Evolutionary conservation across 345 rosid species (phyloP), one percentile per base, ranked within the genome.

Genomic region (Durio zibethinus): DNA sequence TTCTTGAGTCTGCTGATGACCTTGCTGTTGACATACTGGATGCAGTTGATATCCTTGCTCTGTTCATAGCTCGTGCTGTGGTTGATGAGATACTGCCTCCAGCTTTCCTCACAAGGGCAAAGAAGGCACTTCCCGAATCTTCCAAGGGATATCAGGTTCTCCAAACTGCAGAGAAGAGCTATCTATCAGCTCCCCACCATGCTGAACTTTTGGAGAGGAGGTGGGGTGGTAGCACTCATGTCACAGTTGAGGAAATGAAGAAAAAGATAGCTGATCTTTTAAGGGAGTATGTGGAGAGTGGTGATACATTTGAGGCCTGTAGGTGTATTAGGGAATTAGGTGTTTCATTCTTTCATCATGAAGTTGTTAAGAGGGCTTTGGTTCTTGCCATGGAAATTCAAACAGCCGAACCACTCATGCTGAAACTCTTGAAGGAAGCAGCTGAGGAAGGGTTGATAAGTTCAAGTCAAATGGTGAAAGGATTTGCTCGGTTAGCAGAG

Each of bases 121-220:
- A 88, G 87, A 94, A 90, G 79, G 86, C 88, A 12, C 87, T 97
- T 63, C 90, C 88, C 20, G 97, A 89, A 82, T 80, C 93, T 56
- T 91, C 97, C 0, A 91, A 90, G 85, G 97, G 98, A 38, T 91
- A 84, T 74, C 93, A 92, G 82, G 95, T 90, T 62, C 86, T 94
- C 60, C 89, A 89, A 63, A 94, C 94, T 69, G 96, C 97, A 18
- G 97, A 90, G 76, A 97, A 92, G 90, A 92, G 93, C 84, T 88
- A 97, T 77, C 98, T 97, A 71, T 93, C 97, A n/a, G 99, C 99
- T 38, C 98, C 99, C 10, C 99, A 97, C 84, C 99, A 97, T 65
- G 99, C 99, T 2, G 98, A 97, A 68, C 92, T 94, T 84, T 86
- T 97, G 83, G 98, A 94, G 87, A 93, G 90, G 86, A 94, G 86